These are phyloP conservation scores for Diaporthe citriasiana DNA, from an alignment of 2,329 filamentous ascomycete genomes.

Conservation along the genomic window DNA sequence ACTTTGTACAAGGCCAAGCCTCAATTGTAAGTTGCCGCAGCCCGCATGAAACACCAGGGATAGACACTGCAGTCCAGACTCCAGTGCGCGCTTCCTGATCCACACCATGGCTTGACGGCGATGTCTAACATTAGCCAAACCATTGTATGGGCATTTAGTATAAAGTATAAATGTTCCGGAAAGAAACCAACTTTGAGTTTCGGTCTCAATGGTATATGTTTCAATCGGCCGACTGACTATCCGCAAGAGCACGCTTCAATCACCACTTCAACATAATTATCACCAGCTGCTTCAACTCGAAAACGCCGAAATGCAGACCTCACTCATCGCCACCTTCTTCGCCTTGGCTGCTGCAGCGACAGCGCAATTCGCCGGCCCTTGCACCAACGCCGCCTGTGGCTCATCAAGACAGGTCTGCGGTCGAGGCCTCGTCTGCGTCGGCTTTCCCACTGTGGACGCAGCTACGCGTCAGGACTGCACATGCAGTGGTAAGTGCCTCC, in stretches of 20 bases:
- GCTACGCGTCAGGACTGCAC: slow-evolving; percentile 20
- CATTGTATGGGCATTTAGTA: neutral
- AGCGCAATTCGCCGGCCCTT: slow-evolving; percentile 24
- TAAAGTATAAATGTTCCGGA: slow-evolving; percentile 1
- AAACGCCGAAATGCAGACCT: slow-evolving; percentile 8
- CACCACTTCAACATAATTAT: neutral
- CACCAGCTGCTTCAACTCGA: neutral
- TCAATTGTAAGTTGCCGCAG: slow-evolving; percentile 11
- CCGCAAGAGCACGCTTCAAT: neutral
- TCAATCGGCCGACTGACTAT: neutral
- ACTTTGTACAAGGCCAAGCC: slow-evolving; percentile 19
- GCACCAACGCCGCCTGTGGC: slow-evolving; percentile 24
- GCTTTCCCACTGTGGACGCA: slow-evolving; percentile 21
- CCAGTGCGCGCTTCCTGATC: slow-evolving; percentile 2
- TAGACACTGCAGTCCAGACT: slow-evolving; percentile 7
- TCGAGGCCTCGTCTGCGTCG: slow-evolving; percentile 10
- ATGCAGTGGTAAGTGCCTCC: slow-evolving; percentile 22
- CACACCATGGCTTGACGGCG: neutral
- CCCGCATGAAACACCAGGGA: slow-evolving; percentile 28
- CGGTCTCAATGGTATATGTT: neutral
- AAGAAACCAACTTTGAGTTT: fast-evolving
- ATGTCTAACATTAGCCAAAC: slow-evolving; percentile 14
- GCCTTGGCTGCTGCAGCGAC: neutral
- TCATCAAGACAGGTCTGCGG: slow-evolving; percentile 17
- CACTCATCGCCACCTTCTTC: slow-evolving; percentile 12